Evolutionary conservation across 345 rosid genomes (phyloP), one percentile per base, ranked within the genome.

Genomic region (Rubroshorea leprosula): DNA sequence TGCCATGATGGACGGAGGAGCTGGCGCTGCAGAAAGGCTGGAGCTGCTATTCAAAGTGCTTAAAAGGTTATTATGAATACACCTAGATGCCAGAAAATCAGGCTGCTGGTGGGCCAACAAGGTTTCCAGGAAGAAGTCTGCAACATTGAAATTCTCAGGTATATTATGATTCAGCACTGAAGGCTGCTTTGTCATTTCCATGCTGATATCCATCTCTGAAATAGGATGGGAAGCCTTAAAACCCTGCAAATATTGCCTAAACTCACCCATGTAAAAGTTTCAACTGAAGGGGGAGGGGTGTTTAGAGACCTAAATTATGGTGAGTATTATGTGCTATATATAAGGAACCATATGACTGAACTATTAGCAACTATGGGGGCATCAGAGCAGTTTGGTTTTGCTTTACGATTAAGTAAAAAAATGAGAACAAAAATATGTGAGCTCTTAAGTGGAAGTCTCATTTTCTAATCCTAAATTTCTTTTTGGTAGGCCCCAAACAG

Each of bases 231-330:
- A 45, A 31, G 52, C 58, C 43, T 47, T 66, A 13, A 66, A 55
- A 53, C 54, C 71, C 69, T 74, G 76, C 73, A 69, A 23, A 55
- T 67, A 17, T 31, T 69, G 67, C 54, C 69, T 38, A 55, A 72
- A 75, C 52, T 64, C 79, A 19, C 69, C 73, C 73, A 65, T 65
- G 1, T 6, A 39, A 2, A 47, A 54, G 50, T 3, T 16, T 29
- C 57, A n/a, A n/a, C n/a, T 23, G 4, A 11, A 4, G 5, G 21
- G 47, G 0, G 23, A 59, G 22, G 16, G 18, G 19, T 43, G 31
- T 44, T 21, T 4, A 29, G 17, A 43, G 25, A 17, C 41, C 51
- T 58, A 35, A 21, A 54, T 8, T 57, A 61, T 65, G 64, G 27
- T 6, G 43, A 52, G 24, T 39, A 23, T 60, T 20, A 55, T 31